Conservation (phyloP, 768 basidiomycete species). For the Hericium erinaceus region DNA sequence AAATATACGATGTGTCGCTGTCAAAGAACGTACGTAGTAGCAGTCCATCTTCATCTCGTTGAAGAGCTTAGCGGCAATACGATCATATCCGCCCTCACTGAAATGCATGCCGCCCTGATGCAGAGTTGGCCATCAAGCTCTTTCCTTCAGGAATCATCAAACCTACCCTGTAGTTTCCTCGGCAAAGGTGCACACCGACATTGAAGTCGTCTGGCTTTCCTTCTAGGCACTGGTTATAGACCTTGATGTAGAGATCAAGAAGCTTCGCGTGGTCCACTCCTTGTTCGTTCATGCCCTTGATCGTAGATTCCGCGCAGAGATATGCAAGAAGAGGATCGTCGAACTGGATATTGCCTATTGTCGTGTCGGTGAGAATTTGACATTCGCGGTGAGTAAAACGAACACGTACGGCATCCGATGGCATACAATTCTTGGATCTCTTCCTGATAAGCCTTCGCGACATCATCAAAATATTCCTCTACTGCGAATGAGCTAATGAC, state of each 20-base stretch:
- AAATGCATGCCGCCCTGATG: constrained; percentile 39
- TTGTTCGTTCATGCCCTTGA: constrained; percentile 47
- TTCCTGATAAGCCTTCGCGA: constrained; percentile 35
- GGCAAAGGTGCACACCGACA: constrained; percentile 52
- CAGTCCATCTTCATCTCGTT: constrained; percentile 49
- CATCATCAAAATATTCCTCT: constrained; percentile 40
- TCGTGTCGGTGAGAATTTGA: background rate
- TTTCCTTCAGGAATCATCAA: background rate
- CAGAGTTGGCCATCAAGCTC: background rate
- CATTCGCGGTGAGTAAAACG: background rate
- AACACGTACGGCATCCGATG: constrained; percentile 25
- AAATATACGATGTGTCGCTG: background rate
- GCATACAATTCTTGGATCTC: constrained; percentile 37
- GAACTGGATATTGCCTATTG: constrained; percentile 30
- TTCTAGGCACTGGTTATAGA: constrained; percentile 48
- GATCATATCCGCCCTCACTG: constrained; percentile 50
- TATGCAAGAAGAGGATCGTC: constrained; percentile 44
- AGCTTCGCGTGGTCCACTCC: constrained; percentile 55
- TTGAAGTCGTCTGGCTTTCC: constrained; percentile 46
- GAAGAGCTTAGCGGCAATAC: constrained; percentile 48
- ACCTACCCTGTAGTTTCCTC: constrained; percentile 28
- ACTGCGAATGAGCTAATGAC: background rate
- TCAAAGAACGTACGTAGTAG: constrained; percentile 24
- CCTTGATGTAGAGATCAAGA: constrained; percentile 55
- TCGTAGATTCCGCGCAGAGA: constrained; percentile 54